Conservation (phyloP, 305 asterid genomes). For the Fraxinus floribunda region DNA sequence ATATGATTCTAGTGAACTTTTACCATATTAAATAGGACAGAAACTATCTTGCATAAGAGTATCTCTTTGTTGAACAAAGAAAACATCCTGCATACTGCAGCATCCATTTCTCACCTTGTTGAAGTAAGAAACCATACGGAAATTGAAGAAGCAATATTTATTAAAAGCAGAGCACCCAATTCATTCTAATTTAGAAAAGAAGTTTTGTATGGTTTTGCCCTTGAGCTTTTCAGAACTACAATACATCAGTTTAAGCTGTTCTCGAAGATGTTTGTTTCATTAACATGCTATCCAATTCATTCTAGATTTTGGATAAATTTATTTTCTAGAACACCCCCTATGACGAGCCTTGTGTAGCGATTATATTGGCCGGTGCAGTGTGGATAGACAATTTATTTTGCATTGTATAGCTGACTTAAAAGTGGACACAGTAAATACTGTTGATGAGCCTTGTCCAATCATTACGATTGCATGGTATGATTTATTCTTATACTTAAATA, state of each 20-base stretch:
- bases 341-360: background rate
- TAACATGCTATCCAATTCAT: background rate
- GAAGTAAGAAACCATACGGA: background rate
- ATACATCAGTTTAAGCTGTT: background rate
- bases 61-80: background rate
- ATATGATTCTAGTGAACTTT: background rate
- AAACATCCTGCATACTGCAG: background rate
- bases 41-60: background rate
- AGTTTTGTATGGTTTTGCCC: background rate
- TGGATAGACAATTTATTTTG: background rate
- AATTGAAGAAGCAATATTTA: background rate
- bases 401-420: constrained; percentile 2
- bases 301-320: background rate
- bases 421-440: background rate
- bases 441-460: background rate
- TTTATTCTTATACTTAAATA: background rate
- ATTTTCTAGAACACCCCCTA: background rate
- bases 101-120: background rate
- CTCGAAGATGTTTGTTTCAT: background rate
- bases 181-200: background rate
- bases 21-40: background rate
- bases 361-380: background rate
- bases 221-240: background rate
- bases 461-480: constrained; percentile 2
- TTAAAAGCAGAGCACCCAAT: background rate